These are phyloP conservation scores for Neurospora sp. DNA, from an alignment of 495 filamentous ascomycete species.

Conservation along the genomic window DNA sequence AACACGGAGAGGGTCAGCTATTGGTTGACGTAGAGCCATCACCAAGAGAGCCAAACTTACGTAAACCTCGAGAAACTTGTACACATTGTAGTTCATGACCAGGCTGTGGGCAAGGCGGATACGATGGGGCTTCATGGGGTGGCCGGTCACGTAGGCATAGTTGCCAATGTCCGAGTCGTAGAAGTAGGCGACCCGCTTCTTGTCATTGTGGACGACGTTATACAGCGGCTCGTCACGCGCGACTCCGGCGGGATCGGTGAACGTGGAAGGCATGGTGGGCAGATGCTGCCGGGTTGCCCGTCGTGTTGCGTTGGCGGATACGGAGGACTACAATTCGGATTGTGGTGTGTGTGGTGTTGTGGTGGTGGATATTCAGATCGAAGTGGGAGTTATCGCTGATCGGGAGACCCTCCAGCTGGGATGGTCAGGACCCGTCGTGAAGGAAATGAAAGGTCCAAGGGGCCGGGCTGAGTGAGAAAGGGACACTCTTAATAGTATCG, in stretches of 20 bases:
- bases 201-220: constrained; percentile 17
- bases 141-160: constrained; percentile 92
- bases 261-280: constrained; percentile 11
- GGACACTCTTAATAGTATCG: neutral
- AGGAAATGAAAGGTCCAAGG: neutral
- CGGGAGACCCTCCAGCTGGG: neutral
- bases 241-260: constrained; percentile 24
- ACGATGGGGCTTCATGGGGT: constrained; percentile 98
- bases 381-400: neutral
- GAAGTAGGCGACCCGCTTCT: constrained; percentile 86
- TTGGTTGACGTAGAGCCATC: neutral
- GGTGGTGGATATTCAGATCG: neutral
- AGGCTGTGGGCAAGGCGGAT: constrained; percentile 94
- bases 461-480: neutral
- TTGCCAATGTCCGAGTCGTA: constrained; percentile 97
- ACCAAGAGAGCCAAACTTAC: constrained; percentile 41
- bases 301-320: neutral
- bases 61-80: constrained; percentile 99
- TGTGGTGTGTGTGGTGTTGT: neutral
- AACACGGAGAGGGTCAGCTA: neutral
- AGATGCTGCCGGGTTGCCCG: neutral
- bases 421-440: neutral
- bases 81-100: constrained; percentile 98
- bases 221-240: constrained; percentile 23
- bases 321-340: neutral